Evolutionary conservation across 306 rosid species (phyloP).

Genomic region (Ormosia emarginata): DNA sequence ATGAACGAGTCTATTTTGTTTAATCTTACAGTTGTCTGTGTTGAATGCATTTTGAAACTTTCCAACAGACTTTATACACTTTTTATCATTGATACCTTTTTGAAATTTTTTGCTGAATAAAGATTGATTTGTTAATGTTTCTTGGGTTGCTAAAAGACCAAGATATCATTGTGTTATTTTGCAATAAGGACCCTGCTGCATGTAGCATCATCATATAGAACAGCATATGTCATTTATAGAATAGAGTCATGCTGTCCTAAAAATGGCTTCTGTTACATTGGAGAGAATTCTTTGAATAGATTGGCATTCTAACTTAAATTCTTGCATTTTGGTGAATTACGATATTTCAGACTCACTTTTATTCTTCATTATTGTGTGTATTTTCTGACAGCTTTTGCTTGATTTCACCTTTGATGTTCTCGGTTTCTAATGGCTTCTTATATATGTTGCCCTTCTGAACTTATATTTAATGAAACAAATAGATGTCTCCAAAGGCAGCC

Average conservation of each 20-base stretch:
- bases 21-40: neutral
- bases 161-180: neutral
- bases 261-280: neutral
- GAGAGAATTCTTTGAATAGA: constrained; percentile 2
- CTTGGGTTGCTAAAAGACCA: neutral
- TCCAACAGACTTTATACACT: neutral
- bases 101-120: neutral
- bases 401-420: neutral
- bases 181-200: neutral
- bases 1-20: neutral
- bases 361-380: constrained; percentile 17
- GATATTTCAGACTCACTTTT: neutral
- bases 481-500: constrained; percentile 75
- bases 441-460: neutral
- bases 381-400: neutral
- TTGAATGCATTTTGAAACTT: constrained; percentile 3
- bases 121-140: neutral
- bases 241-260: neutral
- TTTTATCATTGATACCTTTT: neutral
- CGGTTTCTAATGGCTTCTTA: neutral
- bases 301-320: neutral
- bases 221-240: neutral
- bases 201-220: neutral
- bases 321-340: neutral
- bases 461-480: constrained; percentile 10